Evolutionary conservation across 441 rosid species (phyloP).

Genomic region (Aleurites moluccanus): DNA sequence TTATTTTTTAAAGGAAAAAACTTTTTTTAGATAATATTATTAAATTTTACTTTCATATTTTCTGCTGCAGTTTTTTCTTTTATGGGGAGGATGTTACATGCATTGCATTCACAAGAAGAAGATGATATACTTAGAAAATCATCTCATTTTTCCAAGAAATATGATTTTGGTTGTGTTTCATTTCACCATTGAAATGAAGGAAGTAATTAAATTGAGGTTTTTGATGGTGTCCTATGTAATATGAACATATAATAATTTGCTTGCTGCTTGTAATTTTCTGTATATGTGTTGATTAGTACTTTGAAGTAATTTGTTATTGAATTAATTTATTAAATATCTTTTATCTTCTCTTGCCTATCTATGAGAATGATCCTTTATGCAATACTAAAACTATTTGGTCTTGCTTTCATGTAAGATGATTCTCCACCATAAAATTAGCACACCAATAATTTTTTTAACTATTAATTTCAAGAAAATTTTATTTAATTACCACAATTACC

Average conservation of each 20-base stretch:
- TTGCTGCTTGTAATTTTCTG: conserved; percentile 6
- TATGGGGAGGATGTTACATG: neutral
- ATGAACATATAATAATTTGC: neutral
- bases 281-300: neutral
- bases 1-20: neutral
- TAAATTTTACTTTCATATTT: neutral
- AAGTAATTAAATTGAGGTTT: neutral
- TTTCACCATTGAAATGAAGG: neutral
- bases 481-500: too few relatives aligned
- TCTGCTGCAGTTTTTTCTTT: neutral
- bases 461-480: too few relatives aligned
- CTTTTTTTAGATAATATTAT: neutral
- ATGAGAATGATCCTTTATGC: neutral
- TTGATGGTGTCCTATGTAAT: neutral
- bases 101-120: neutral
- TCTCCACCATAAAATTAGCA: too few relatives aligned
- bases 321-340: conserved; percentile 10
- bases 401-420: too few relatives aligned
- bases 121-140: neutral
- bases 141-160: neutral
- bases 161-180: neutral
- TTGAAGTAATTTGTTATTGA: conserved; percentile 17
- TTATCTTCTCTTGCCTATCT: neutral
- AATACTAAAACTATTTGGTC: too few relatives aligned
- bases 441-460: too few relatives aligned